These are phyloP conservation scores for Didymosphaeria variabile DNA, from an alignment of 2,329 filamentous ascomycete species.

Conservation along the genomic window DNA sequence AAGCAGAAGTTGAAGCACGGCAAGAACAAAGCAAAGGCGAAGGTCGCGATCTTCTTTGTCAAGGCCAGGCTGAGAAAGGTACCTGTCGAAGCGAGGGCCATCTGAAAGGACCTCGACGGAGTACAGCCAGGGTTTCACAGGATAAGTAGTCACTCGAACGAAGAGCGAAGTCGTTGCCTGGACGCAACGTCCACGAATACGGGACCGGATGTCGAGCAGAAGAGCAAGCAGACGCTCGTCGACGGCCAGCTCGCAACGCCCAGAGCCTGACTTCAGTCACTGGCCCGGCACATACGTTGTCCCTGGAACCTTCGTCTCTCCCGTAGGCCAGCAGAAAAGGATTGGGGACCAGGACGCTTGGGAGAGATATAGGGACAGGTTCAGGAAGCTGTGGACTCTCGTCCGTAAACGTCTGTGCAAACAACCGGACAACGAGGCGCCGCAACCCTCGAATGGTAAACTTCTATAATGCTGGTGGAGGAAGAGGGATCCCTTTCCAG, in stretches of 20 bases:
- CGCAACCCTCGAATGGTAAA: not conserved
- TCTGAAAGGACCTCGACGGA: not conserved
- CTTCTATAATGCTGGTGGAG: not conserved
- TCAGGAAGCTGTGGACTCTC: slow-evolving; percentile 22
- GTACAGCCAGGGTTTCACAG: not conserved
- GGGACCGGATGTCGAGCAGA: slow-evolving; percentile 10
- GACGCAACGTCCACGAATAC: not conserved
- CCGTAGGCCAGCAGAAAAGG: not conserved
- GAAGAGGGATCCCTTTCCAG: not conserved
- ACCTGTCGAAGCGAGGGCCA: not conserved
- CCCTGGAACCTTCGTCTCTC: slow-evolving; percentile 32
- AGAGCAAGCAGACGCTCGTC: slow-evolving; percentile 5
- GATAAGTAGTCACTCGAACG: not conserved
- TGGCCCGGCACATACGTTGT: slow-evolving; percentile 36
- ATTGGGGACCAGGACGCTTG: slow-evolving; percentile 27
- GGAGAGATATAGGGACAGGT: slow-evolving; percentile 29
- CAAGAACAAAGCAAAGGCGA: slow-evolving; percentile 4
- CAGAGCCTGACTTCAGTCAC: slow-evolving; percentile 26
- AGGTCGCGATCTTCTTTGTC: not conserved
- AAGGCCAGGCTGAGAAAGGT: not conserved
- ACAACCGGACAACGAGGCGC: not conserved
- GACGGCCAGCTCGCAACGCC: not conserved
- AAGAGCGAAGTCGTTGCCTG: not conserved
- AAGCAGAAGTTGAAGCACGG: slow-evolving; percentile 8
- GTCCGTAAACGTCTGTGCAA: slow-evolving; percentile 8